phyloP scores from a whole-genome alignment of 1,139 yeast genomes.

The Komagataea norvegica region DNA sequence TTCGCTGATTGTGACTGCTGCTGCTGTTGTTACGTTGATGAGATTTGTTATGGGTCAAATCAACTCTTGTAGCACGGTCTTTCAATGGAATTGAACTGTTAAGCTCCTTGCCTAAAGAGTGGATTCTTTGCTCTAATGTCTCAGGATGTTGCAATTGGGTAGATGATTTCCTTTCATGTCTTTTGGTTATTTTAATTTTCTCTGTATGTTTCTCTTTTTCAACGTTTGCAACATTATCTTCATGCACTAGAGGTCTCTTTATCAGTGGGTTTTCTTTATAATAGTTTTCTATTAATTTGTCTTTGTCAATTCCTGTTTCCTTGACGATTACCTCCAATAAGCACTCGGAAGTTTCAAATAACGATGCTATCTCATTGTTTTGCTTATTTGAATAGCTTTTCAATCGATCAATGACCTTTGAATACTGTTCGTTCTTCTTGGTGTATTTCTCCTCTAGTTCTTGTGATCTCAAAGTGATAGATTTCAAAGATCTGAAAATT shows the following conservation, averaged over 20 bases:
- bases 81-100: conserved; percentile 22
- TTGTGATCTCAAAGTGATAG: conserved; percentile 20
- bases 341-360: conserved; percentile 13
- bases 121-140: conserved; percentile 19
- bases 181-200: too few species aligned
- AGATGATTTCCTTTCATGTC: background rate
- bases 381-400: conserved; percentile 6
- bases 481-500: conserved; percentile 24
- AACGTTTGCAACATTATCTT: too few species aligned
- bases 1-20: background rate
- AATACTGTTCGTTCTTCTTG: conserved; percentile 14
- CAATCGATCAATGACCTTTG: conserved; percentile 7
- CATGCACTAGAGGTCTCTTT: conserved; percentile 2
- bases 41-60: conserved; percentile 3
- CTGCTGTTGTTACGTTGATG: background rate
- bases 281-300: conserved; percentile 12
- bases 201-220: too few species aligned
- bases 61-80: conserved; percentile 16
- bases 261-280: conserved; percentile 7
- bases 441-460: conserved; percentile 19
- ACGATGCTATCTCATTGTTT: conserved; percentile 6
- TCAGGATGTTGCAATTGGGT: too few species aligned
- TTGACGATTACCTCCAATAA: conserved; percentile 19
- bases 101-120: conserved; percentile 20
- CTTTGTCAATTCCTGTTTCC: conserved; percentile 13